Percentiles rank a stretch among this genome's conserved stretches.
Conservation (phyloP, 495 filamentous ascomycete genomes). For the Neurospora sp. region DNA sequence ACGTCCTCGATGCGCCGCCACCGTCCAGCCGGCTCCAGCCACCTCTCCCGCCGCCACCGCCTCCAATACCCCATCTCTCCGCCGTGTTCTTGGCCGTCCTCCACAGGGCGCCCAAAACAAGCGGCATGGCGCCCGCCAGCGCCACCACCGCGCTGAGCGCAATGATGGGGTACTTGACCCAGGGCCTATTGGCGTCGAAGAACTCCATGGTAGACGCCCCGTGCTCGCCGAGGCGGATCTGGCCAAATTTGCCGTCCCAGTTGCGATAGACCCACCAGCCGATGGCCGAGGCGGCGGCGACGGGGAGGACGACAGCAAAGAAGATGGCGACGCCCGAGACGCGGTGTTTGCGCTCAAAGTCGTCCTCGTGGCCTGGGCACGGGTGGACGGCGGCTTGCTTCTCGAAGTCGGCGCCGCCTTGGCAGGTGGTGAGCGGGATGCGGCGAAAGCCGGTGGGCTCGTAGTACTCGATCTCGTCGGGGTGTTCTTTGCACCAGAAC, state of each 20-base stretch:
- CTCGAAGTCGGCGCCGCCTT: constrained; percentile 62
- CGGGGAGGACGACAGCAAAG: constrained; percentile 63
- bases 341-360: constrained; percentile 58
- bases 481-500: constrained; percentile 55
- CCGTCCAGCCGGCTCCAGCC: constrained; percentile 38
- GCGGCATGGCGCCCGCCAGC: constrained; percentile 67
- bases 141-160: constrained; percentile 51
- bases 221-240: constrained; percentile 71
- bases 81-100: constrained; percentile 41
- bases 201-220: constrained; percentile 16
- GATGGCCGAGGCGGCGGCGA: constrained; percentile 53
- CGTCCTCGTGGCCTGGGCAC: constrained; percentile 67
- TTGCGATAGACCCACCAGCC: constrained; percentile 82
- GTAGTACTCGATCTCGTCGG: constrained; percentile 60
- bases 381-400: constrained; percentile 42
- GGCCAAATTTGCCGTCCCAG: constrained; percentile 84
- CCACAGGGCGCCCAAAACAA: constrained; percentile 58
- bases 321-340: constrained; percentile 70
- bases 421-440: constrained; percentile 78
- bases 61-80: constrained; percentile 30
- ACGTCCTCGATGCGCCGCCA: constrained; percentile 44
- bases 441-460: constrained; percentile 82
- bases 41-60: constrained; percentile 19
- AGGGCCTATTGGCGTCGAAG: constrained; percentile 55
- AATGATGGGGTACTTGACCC: constrained; percentile 69